phyloP scores from a whole-genome alignment of 1,284 basidiomycete species.

The Fomitopsis betulina region DNA sequence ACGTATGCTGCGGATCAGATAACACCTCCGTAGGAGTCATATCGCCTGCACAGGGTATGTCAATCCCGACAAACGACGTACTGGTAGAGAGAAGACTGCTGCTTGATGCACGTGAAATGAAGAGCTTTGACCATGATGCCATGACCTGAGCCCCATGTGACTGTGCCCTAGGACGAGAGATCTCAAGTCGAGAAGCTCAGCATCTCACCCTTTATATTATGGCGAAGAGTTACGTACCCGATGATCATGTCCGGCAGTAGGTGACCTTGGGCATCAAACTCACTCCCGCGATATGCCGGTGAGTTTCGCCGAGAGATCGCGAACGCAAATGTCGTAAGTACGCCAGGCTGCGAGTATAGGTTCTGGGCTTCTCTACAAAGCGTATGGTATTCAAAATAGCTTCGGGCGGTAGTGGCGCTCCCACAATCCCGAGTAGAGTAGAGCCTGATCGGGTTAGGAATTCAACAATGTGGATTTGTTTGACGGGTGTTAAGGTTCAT shows the following conservation, averaged over 20 bases:
- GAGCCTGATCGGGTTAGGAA: neutral
- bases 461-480: neutral
- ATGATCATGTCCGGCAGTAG: neutral
- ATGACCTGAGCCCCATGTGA: neutral
- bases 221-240: neutral
- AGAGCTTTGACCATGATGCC: neutral
- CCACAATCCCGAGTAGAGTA: neutral
- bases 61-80: neutral
- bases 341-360: neutral
- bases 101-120: neutral
- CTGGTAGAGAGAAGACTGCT: neutral
- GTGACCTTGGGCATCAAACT: neutral
- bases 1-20: slow-evolving; percentile 4
- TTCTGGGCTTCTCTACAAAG: neutral
- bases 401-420: neutral
- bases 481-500: neutral
- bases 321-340: neutral
- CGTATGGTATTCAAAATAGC: neutral
- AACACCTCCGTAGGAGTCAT: neutral
- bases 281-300: neutral
- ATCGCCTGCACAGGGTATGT: neutral
- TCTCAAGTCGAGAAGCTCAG: neutral
- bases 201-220: neutral
- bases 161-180: neutral
- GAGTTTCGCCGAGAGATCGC: neutral